These are phyloP conservation scores for Cyclotella baltica DNA, from an alignment of 108 stramenopile genomes.

Conservation along the genomic window DNA sequence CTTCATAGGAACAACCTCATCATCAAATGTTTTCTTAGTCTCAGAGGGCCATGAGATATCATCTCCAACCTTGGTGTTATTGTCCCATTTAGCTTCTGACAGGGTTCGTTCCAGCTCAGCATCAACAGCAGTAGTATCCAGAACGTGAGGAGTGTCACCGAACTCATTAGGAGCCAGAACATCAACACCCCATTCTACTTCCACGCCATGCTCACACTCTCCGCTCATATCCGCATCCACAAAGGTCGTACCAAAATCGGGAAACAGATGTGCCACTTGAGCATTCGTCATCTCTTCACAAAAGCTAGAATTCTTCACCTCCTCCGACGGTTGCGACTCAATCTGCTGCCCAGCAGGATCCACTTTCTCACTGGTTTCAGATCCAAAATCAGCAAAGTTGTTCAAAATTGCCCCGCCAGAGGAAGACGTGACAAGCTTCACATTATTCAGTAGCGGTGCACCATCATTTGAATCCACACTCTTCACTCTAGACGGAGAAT, in stretches of 20 bases:
- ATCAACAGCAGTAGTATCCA: slow-evolving; percentile 1
- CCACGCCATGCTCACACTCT: neutral
- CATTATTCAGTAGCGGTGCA: neutral
- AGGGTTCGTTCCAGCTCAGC: neutral
- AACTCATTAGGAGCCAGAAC: neutral
- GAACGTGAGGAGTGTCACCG: neutral
- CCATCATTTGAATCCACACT: neutral
- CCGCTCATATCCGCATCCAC: slow-evolving; percentile 1
- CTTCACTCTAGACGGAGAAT: neutral
- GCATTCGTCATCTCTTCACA: neutral
- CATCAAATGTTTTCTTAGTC: neutral
- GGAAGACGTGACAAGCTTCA: neutral
- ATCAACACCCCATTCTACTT: neutral
- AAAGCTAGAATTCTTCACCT: neutral
- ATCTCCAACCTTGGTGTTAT: slow-evolving; percentile 1
- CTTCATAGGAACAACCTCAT: neutral
- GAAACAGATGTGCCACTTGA: neutral
- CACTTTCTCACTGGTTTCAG: neutral
- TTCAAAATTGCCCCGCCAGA: neutral
- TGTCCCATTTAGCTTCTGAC: neutral
- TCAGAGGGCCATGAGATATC: slow-evolving; percentile 10
- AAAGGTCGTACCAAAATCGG: neutral
- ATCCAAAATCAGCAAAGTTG: neutral
- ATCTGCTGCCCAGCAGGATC: neutral
- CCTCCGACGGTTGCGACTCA: neutral